Conservation (phyloP, 2,329 filamentous ascomycete genomes). For the Colletotrichum caudatum region DNA sequence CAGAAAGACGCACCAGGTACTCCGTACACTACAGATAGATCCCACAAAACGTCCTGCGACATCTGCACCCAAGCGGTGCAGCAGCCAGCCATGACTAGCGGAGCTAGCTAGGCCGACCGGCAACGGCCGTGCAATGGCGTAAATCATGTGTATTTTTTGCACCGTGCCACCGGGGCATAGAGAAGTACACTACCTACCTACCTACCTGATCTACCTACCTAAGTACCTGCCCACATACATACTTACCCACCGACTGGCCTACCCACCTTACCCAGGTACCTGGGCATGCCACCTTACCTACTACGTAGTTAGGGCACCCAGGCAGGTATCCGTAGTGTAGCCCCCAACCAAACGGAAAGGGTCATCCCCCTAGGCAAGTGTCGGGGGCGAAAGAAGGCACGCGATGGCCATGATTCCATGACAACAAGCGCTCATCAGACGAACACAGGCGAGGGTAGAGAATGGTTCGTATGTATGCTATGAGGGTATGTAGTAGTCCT, state of each 20-base stretch:
- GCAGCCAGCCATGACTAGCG: conserved; percentile 26
- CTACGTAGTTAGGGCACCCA: too few species aligned
- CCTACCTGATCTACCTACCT: background rate
- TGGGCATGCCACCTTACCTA: too few species aligned
- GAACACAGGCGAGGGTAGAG: conserved; percentile 16
- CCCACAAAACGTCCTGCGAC: conserved; percentile 34
- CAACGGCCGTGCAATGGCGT: conserved; percentile 17
- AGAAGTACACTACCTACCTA: background rate
- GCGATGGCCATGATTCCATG: conserved; percentile 11
- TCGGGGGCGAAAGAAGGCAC: background rate
- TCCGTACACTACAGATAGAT: conserved; percentile 5
- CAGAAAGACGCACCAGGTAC: conserved; percentile 26
- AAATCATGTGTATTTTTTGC: background rate
- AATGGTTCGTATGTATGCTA: background rate
- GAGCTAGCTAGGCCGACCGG: background rate
- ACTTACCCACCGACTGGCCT: too few species aligned
- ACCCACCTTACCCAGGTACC: too few species aligned
- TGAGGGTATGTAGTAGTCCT: background rate
- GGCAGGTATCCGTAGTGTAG: too few species aligned
- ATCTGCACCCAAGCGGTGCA: conserved; percentile 21
- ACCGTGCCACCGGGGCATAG: conserved; percentile 6
- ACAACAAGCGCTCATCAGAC: conserved; percentile 27
- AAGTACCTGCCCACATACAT: too few species aligned
- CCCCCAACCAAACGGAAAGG: background rate
- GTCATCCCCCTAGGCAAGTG: background rate